phyloP scores from a whole-genome alignment of 768 basidiomycete species.

The Russula sp. region DNA sequence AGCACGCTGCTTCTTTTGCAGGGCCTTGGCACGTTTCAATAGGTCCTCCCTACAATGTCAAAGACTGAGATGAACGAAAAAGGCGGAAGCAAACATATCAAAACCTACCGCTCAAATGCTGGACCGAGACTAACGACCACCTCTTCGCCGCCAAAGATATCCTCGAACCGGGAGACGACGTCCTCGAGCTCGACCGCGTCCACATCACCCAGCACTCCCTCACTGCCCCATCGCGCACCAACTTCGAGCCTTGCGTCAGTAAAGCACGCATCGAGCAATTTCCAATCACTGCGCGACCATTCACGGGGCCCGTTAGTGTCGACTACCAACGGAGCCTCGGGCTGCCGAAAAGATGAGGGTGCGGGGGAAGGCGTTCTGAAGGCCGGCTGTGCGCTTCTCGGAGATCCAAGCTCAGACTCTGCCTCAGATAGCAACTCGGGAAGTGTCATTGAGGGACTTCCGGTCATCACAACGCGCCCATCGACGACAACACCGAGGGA shows the following conservation, averaged over 20 bases:
- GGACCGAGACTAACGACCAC: slow-evolving; percentile 36
- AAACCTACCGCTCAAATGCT: slow-evolving; percentile 50
- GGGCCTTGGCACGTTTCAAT: slow-evolving; percentile 42
- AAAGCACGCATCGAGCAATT: slow-evolving; percentile 68
- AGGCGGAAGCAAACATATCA: background rate
- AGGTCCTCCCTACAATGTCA: slow-evolving; percentile 40
- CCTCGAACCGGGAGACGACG: slow-evolving; percentile 56
- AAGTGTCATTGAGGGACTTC: slow-evolving; percentile 45
- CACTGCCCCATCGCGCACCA: slow-evolving; percentile 28
- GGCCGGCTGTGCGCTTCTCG: background rate
- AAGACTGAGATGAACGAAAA: background rate
- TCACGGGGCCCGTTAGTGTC: slow-evolving; percentile 25
- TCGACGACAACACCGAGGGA: slow-evolving; percentile 35
- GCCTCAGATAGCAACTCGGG: slow-evolving; percentile 52
- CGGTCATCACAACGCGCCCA: slow-evolving; percentile 48
- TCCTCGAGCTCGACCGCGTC: slow-evolving; percentile 45
- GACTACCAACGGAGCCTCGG: slow-evolving; percentile 3
- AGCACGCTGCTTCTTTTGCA: slow-evolving; percentile 52
- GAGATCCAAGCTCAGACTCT: slow-evolving; percentile 35
- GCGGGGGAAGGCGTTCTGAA: slow-evolving; percentile 19
- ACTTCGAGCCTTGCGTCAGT: slow-evolving; percentile 58
- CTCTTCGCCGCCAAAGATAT: slow-evolving; percentile 40
- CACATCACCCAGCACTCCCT: slow-evolving; percentile 41
- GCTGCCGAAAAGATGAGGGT: background rate
- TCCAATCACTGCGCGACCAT: slow-evolving; percentile 80